Evolutionary conservation across 2,329 filamentous ascomycete species (phyloP), one percentile per base, ranked within the genome.

Genomic region (Verruconis gallopava): DNA sequence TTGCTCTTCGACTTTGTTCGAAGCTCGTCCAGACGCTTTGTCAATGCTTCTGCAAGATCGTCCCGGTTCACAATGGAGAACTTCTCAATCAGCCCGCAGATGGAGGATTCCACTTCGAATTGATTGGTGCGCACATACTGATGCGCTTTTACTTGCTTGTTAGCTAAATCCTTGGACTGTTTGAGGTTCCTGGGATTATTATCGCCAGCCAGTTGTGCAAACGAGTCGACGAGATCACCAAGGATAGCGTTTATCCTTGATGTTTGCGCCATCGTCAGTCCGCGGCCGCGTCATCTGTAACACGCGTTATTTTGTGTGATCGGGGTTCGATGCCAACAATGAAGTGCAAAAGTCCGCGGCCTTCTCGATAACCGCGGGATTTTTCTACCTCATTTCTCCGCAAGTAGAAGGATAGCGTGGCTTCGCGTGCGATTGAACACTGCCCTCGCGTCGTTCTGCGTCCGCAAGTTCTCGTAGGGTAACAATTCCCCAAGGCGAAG

Each of bases 31-130:
- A 85, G 58, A 25, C 81, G 70, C 34, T 57, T 54, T 30, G 67
- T 63, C 25, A 86, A 63, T 4, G 77, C 78, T 55, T 88, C 78
- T 11, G 85, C 85, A 19, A 95, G 65, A 30, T 75, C 76, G 51
- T 95, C 88, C 47, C 83, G 77, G 53, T 82, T 79, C 37, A 85
- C 71, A 42, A 96, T 71, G 21, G 77, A 73, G 51, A 95, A 91
- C 51, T 89, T 86, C 63, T 96, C 91, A 50, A 88, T 79, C 2
- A 95, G 67, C 1, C 67, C 67, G 17, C 57, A 51, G 14, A 61
- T 55, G 25, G 50, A 58, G 2, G 58, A 49, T 33, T 57, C 55
- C 21, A 69, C 57, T n/a, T 65, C 63, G 51, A 69, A 70, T 40
- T 68, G 67, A 46, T 68, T 69, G 1, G 62, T 65, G 22, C 66